phyloP scores from a whole-genome alignment of 331 rosid species.

The Rhamnella rubrinervis region DNA sequence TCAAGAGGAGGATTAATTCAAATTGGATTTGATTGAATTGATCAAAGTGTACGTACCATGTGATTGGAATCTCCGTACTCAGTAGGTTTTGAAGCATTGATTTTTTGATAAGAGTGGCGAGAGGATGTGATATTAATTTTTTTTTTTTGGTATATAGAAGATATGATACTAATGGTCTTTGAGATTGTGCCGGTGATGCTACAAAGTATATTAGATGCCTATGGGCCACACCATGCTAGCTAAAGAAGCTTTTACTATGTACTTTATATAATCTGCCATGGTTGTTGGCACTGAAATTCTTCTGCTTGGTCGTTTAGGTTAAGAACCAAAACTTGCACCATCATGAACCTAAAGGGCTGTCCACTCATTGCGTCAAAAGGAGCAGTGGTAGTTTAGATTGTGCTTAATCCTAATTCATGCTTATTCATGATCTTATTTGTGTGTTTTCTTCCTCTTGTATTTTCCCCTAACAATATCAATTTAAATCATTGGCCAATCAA shows the following conservation, averaged over 20 bases:
- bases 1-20: too few species aligned
- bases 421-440: background rate
- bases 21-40: too few species aligned
- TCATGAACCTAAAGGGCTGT: conserved; percentile 11
- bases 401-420: background rate
- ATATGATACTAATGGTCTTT: background rate
- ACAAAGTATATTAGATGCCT: background rate
- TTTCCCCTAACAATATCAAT: too few species aligned
- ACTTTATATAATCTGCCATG: background rate
- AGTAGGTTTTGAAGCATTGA: too few species aligned
- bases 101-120: too few species aligned
- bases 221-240: background rate
- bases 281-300: conserved; percentile 17
- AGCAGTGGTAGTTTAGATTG: conserved; percentile 7
- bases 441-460: background rate
- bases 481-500: too few species aligned
- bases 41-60: too few species aligned
- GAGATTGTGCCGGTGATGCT: conserved; percentile 17
- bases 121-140: background rate
- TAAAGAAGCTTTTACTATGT: background rate
- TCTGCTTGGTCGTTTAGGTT: conserved; percentile 21
- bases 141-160: too few species aligned
- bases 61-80: too few species aligned
- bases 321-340: background rate
- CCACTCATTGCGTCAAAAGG: conserved; percentile 21